Base-by-base conservation (phyloP, 306 rosid genomes). In the Sesbania bispinosa region DNA sequence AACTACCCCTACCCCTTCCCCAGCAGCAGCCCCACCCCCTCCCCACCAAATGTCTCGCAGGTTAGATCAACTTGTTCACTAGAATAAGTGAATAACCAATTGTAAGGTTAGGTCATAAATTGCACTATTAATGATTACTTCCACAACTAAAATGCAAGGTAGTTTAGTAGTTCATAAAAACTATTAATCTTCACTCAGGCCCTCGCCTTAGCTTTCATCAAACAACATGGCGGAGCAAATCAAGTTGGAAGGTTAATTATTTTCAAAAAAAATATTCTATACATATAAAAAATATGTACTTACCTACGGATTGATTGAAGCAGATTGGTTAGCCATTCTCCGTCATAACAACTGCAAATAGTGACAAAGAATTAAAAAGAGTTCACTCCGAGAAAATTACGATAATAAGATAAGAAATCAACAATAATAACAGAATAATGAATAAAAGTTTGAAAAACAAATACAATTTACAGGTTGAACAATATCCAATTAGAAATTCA, bases 281-380 rank as follows among this genome's bases (percentile, higher is more conserved):
- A 41, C 23, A 43, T 27, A n/a, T n/a, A n/a, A n/a, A 26, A 1
- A 57, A 52, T n/a, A 23, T 36, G 54, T 4, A 61, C 19, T 43
- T 58, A 88, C 95, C 90, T 82, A 30, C 21, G 88, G 52, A 86
- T 83, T 47, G 85, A 90, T 46, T 73, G 85, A 61, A 92, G 82
- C 76, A 89, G 74, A 66, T 61, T 38, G 69, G 77, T 58, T 10
- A 87, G 92, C 51, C 73, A 66, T 52, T 84, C 83, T 7, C 86
- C 94, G 77, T 90, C 90, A 47, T 79, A 90, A 76, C 45, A 82
- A 76, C 91, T 87, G 74, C 77, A 69, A 32, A 62, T 10, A 33
- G 27, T 24, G 42, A 74, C 46, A 67, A n/a, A n/a, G n/a, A n/a
- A n/a, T n/a, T n/a, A n/a, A n/a, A n/a, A n/a, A n/a, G n/a, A n/a